Percentiles rank a stretch among this genome's conserved stretches.
Evolutionary conservation across 306 rosid genomes (phyloP).

Genomic region (Ormosia semicastrata): DNA sequence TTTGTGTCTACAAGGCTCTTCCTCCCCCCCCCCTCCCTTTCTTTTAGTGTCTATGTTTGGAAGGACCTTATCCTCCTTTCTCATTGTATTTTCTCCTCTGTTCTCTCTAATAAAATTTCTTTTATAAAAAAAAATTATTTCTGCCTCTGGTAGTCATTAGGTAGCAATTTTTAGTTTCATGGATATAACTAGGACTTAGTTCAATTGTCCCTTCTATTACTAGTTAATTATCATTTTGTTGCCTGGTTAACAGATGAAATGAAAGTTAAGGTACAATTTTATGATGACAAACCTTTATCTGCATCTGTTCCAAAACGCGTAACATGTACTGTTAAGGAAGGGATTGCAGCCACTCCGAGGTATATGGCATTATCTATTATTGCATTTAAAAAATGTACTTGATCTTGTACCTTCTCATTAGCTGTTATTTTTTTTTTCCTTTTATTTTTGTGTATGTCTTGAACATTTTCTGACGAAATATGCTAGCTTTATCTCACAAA

Average conservation of each 20-base stretch:
- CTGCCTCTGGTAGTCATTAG: neutral
- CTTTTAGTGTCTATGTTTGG: neutral
- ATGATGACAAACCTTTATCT: constrained; percentile 75
- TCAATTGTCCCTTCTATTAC: neutral
- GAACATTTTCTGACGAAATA: constrained; percentile 4
- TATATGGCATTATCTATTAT: constrained; percentile 23
- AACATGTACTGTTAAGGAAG: constrained; percentile 83
- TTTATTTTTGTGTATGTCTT: constrained; percentile 13
- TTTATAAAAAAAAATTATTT: neutral
- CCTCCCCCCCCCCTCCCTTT: neutral
- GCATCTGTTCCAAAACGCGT: constrained; percentile 88
- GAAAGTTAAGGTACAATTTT: constrained; percentile 81
- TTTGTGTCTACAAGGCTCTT: neutral
- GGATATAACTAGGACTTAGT: neutral
- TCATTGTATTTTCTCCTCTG: constrained; percentile 5
- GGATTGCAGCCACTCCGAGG: constrained; percentile 75
- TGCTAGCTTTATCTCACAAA: neutral
- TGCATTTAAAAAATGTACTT: neutral
- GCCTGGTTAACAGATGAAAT: constrained; percentile 64
- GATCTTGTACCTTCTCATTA: neutral
- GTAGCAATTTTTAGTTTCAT: constrained; percentile 14
- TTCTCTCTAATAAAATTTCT: neutral
- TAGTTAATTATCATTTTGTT: constrained; percentile 26
- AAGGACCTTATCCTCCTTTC: neutral
- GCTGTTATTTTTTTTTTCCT: neutral